Base-by-base conservation (phyloP, 768 basidiomycete species). In the Macrolepiota albuminosa region DNA sequence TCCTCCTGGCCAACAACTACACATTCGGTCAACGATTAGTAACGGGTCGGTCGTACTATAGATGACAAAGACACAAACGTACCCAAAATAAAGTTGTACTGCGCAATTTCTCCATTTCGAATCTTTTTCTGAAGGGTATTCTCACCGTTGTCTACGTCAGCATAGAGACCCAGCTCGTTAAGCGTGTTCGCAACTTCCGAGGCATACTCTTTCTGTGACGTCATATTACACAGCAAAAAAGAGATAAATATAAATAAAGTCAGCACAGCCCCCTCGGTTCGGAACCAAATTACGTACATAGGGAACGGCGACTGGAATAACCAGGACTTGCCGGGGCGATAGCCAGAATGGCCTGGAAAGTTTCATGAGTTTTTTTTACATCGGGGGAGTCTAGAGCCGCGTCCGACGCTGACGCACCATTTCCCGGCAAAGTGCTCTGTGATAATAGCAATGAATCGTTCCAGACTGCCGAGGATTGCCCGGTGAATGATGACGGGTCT, bases 71-170 rank as follows among this genome's bases (percentile, higher is more conserved):
- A 18, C 53, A 16, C 59, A n/a, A 43, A 73, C 87, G 57, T 62
- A 97, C 95, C 94, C 64, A 98, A 82, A 67, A 98, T 93, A 71
- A 97, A 98, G 76, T 98, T 98, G 76, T 96, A 97, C 72, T 98
- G 96, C 36, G 95, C 92, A 63, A 96, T 85, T 76, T 99, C 95
- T 24, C 92, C 95, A 71, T 98, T 98, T 33, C 95, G 84, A 68
- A 99, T 93, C 81, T 98, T 98, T 84, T 98, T 98, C 61, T 85
- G 89, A 31, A 98, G 82, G 0, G 97, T 98, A 68, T 97, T 89
- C 45, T 89, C 86, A 39, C 91, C 87, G 64, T 95, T 88, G 73
- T 98, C 97, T 18, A 93, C 93, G 66, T 98, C 97, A 48, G 90
- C 89, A 69, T 84, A 98, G 52, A 99, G 74, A 2, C 93, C 93